Base-by-base conservation (phyloP, 441 rosid species). In the Pelargonium myrrhifolium region DNA sequence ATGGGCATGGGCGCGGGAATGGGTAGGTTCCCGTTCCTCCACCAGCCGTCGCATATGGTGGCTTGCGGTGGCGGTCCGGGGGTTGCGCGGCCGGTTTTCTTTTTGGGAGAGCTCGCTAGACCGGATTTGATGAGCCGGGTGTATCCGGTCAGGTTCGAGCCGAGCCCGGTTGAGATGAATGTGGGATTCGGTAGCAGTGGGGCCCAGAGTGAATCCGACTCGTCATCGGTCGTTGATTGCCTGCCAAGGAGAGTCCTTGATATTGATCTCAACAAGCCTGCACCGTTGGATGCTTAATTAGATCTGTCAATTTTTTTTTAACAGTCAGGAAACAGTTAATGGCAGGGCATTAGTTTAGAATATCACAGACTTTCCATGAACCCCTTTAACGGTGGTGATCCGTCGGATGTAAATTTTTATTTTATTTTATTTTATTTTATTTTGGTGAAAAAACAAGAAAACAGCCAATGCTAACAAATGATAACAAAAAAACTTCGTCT, bases 241-340 rank as follows among this genome's bases (percentile, higher is more conserved):
- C 76, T 78, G 68, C 80, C 75, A 1, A 72, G 75, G 18, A 61
- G 68, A 3, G 77, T 66, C 40, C 76, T 76, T 4, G 72, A 71
- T 73, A 78, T 88, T 14, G 96, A 89, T 69, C 93, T 87, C 62
- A 88, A 90, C 65, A 77, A 85, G 61, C 85, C 88, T 18, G 83
- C 88, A 21, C 84, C 86, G 1, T 77, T 79, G 12, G 89, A 83
- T 35, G 83, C 82, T 65, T 85, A 76, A 83, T 42, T 47, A 49
- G 63, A 35, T 17, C 42, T 31, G 42, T 43, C 45, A 37, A 24
- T 40, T 56, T 72, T 66, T 11, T 63, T 22, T 14, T 4, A 39
- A 59, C 24, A 64, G 64, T 22, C 45, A 31, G 47, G n/a, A 28
- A 56, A 20, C 1, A 20, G 8, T 20, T 8, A 8, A 39, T 45